Conservation (phyloP, 2,329 filamentous ascomycete species). For the Venturia carpophila region DNA sequence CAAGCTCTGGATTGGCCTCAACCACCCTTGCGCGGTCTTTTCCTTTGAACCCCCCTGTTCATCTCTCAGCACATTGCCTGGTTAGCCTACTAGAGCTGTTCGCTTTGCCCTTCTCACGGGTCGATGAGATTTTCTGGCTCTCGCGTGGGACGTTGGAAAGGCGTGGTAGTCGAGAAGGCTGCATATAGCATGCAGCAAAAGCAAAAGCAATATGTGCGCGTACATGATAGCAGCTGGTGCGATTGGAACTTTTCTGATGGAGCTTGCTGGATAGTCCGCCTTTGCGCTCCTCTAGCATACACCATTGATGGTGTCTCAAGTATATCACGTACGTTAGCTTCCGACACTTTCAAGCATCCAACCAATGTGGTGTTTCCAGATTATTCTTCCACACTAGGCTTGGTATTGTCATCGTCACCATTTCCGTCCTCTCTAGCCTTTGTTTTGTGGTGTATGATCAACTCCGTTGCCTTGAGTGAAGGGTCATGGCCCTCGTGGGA, state of each 20-base stretch:
- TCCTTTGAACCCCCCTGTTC: no score
- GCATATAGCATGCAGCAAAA: neutral
- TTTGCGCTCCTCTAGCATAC: neutral
- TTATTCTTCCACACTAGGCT: neutral
- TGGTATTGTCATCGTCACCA: neutral
- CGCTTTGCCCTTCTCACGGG: neutral
- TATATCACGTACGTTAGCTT: neutral
- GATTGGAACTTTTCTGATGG: neutral
- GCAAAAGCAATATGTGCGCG: neutral
- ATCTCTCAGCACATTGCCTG: neutral
- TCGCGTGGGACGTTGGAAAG: neutral
- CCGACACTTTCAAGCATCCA: neutral
- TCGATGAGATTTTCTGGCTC: neutral
- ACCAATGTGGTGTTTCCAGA: neutral
- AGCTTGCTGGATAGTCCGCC: neutral
- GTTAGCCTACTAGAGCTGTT: no score
- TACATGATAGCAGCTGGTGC: neutral
- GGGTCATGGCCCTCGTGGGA: no score
- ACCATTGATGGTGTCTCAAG: neutral
- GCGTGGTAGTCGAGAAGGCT: neutral
- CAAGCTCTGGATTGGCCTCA: neutral
- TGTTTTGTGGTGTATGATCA: neutral
- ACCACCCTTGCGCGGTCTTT: neutral
- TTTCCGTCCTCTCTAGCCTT: neutral
- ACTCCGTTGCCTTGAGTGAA: neutral